Evolutionary conservation across 805 yeast genomes (phyloP).

Genomic region (Wickerhamomyces canadensis): DNA sequence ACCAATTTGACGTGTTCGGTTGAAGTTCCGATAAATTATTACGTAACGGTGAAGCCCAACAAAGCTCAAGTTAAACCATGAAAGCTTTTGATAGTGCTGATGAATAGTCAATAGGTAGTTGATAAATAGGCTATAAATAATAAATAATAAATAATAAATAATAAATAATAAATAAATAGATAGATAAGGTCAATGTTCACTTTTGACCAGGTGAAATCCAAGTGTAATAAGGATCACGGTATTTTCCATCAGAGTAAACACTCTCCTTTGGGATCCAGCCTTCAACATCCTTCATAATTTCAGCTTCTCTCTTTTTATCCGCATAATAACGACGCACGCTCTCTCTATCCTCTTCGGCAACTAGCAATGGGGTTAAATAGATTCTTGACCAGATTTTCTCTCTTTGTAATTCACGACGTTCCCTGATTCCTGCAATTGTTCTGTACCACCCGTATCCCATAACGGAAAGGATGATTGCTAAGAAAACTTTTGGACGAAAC

Average conservation of each 20-base stretch:
- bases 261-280: conserved; percentile 53
- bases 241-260: conserved; percentile 38
- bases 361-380: conserved; percentile 62
- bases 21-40: too few relatives aligned
- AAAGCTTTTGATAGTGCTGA: not conserved
- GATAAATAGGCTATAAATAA: conserved; percentile 1
- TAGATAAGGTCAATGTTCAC: not conserved
- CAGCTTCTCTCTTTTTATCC: conserved; percentile 63
- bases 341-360: conserved; percentile 81
- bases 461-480: conserved; percentile 56
- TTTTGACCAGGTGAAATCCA: conserved; percentile 20
- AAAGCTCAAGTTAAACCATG: not conserved
- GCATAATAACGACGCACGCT: conserved; percentile 64
- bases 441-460: conserved; percentile 71
- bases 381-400: conserved; percentile 78
- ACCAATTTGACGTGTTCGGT: too few relatives aligned
- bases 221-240: conserved; percentile 30
- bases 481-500: conserved; percentile 69
- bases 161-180: conserved; percentile 1
- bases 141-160: conserved; percentile 6
- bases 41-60: too few relatives aligned
- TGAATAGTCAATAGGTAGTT: conserved; percentile 1
- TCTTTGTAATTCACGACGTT: conserved; percentile 66
- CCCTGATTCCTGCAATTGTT: conserved; percentile 62
- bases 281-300: conserved; percentile 55